Base-by-base conservation (phyloP, 257 asterid genomes). In the Lantana camara region DNA sequence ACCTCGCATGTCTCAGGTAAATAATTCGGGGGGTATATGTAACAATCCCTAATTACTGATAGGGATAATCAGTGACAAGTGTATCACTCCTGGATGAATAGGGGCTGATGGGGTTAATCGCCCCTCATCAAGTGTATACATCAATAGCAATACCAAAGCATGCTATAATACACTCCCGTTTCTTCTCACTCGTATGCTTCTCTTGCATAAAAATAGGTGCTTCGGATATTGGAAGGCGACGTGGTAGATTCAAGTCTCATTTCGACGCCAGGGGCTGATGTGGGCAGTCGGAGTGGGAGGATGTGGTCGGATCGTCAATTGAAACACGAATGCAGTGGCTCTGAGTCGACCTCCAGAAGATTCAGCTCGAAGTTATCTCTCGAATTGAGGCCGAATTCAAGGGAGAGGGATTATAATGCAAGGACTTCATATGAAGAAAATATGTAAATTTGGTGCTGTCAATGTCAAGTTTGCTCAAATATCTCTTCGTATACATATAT, bases 1-100 rank as follows among this genome's bases (percentile, higher is more conserved):
- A 29, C 93, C 93, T 38, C 82, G 87, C 30, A 85, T 85, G 89
- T 85, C 93, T 46, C 93, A n/a, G n/a, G n/a, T n/a, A n/a, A n/a
- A n/a, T n/a, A n/a, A n/a, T n/a, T n/a, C n/a, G n/a, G n/a, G n/a
- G n/a, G n/a, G n/a, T n/a, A n/a, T n/a, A n/a, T n/a, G n/a, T n/a
- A n/a, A n/a, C n/a, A n/a, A n/a, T n/a, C n/a, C n/a, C n/a, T n/a
- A n/a, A n/a, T n/a, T n/a, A n/a, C n/a, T n/a, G n/a, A n/a, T n/a
- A n/a, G n/a, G n/a, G n/a, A n/a, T n/a, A n/a, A n/a, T n/a, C n/a
- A n/a, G n/a, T n/a, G n/a, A n/a, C n/a, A n/a, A n/a, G n/a, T n/a
- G n/a, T n/a, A n/a, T n/a, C n/a, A n/a, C n/a, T n/a, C n/a, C n/a
- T n/a, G n/a, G n/a, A n/a, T n/a, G n/a, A n/a, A n/a, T n/a, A n/a